These are phyloP conservation scores for Melaleuca alternifolia DNA, from an alignment of 345 rosid species.

Conservation along the genomic window DNA sequence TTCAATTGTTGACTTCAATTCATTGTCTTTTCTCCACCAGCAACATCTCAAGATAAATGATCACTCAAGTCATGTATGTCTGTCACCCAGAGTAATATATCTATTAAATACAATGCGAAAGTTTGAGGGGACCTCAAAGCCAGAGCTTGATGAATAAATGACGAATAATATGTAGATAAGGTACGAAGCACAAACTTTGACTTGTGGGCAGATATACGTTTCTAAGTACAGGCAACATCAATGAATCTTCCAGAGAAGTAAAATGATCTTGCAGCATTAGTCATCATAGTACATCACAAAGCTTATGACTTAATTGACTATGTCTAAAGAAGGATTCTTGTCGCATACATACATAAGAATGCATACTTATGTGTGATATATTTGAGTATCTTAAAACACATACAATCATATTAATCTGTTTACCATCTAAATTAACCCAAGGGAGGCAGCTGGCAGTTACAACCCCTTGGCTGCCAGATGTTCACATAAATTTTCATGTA, in stretches of 20 bases:
- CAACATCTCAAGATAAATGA: background rate
- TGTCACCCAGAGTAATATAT: background rate
- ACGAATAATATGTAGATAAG: background rate
- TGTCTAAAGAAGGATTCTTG: background rate
- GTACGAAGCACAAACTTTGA: background rate
- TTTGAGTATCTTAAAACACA: background rate
- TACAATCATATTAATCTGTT: background rate
- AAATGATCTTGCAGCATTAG: background rate
- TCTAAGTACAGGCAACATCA: background rate
- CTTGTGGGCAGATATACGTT: background rate
- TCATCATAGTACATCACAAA: background rate
- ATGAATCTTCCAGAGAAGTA: background rate
- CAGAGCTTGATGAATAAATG: background rate
- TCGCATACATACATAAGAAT: background rate
- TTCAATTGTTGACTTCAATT: background rate
- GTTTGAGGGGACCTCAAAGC: background rate
- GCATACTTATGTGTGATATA: background rate
- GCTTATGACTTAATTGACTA: background rate
- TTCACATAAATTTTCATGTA: background rate
- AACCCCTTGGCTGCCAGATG: background rate
- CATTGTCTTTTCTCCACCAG: background rate
- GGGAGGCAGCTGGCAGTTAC: background rate
- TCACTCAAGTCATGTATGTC: background rate
- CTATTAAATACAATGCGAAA: background rate
- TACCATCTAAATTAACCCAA: background rate